phyloP scores from a whole-genome alignment of 73 alveolate genomes.

The Uronychia binucleata region DNA sequence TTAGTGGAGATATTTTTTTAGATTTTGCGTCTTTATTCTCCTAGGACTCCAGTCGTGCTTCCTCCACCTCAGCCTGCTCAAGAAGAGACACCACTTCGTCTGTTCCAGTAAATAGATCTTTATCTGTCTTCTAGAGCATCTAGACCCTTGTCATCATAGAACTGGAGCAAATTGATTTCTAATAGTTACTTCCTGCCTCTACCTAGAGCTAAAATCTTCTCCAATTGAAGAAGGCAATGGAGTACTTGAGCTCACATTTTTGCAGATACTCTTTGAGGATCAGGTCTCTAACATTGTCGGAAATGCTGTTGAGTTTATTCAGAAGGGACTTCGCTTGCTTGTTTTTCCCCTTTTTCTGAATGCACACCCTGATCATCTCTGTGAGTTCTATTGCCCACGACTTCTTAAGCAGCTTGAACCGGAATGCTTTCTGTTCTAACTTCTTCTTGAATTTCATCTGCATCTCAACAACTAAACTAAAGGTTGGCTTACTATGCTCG shows the following conservation, averaged over 20 bases:
- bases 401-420: not conserved
- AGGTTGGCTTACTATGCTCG: not conserved
- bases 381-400: not conserved
- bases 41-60: not conserved
- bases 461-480: not conserved
- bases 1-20: not conserved
- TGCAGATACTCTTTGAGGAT: constrained; percentile 11
- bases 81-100: constrained; percentile 8
- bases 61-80: not conserved
- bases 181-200: not conserved
- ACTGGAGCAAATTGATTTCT: not conserved
- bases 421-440: not conserved
- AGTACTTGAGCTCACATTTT: constrained; percentile 10
- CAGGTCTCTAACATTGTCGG: not conserved
- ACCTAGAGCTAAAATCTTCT: not conserved
- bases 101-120: constrained; percentile 10
- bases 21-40: not conserved
- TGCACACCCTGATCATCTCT: not conserved
- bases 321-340: constrained; percentile 14
- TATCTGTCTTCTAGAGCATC: not conserved
- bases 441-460: not conserved
- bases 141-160: not conserved
- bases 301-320: constrained; percentile 3
- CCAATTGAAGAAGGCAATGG: constrained; percentile 14
- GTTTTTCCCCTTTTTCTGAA: constrained; percentile 13